A percentile compares a stretch with the other conserved stretches of the same genome.
Evolutionary conservation across 768 basidiomycete species (phyloP).

Genomic region (Mycena rosella): DNA sequence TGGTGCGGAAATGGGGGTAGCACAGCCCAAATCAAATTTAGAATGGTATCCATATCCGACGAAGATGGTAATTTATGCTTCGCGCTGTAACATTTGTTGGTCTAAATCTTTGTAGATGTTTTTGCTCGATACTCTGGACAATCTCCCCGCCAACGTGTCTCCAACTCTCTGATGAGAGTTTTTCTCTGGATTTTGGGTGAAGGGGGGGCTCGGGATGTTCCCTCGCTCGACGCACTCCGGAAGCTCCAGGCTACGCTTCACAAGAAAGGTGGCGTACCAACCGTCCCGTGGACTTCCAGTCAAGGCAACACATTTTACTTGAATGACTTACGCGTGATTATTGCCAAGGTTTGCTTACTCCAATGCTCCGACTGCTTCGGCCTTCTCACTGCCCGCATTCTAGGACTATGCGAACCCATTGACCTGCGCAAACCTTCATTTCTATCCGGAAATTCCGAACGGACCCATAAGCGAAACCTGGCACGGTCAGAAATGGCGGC

Average conservation of each 20-base stretch:
- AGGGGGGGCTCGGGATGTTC: constrained; percentile 34
- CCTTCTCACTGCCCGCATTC: background rate
- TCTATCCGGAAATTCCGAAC: constrained; percentile 35
- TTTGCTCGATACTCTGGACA: constrained; percentile 39
- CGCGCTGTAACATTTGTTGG: background rate
- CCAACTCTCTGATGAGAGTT: constrained; percentile 31
- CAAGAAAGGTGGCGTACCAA: constrained; percentile 12
- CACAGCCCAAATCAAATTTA: background rate
- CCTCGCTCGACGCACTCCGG: constrained; percentile 31
- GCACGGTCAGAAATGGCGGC: constrained; percentile 32
- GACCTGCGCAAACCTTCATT: constrained; percentile 25
- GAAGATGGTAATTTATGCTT: background rate
- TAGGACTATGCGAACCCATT: constrained; percentile 29
- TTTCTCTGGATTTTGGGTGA: constrained; percentile 38
- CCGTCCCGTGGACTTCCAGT: constrained; percentile 4
- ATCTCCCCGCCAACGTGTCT: constrained; percentile 38
- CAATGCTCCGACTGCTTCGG: background rate
- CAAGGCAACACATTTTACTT: constrained; percentile 36
- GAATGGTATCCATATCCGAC: constrained; percentile 2
- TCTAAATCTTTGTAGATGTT: constrained; percentile 29
- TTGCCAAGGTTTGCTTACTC: constrained; percentile 19
- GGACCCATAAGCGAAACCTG: constrained; percentile 26
- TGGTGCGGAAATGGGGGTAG: too few relatives aligned
- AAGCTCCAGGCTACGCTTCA: constrained; percentile 4
- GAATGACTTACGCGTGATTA: constrained; percentile 33